Conservation (phyloP, 768 basidiomycete species). For the Hypholoma fasciculare region DNA sequence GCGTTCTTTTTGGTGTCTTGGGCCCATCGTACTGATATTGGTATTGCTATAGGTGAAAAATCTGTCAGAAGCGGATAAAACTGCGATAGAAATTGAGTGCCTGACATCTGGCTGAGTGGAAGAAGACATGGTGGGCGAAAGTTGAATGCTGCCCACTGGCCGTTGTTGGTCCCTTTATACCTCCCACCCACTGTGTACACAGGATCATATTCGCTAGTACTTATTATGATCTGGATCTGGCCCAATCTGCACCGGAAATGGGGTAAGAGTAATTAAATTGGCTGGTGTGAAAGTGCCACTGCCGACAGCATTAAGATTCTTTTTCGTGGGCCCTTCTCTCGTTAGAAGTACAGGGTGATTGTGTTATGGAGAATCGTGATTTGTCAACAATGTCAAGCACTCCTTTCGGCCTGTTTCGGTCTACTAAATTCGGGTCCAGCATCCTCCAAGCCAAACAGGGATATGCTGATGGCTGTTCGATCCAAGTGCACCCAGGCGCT, state of each 20-base stretch:
- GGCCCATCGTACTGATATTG: constrained; percentile 18
- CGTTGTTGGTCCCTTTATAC: constrained; percentile 9
- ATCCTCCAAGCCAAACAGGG: no score
- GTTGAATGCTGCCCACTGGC: background rate
- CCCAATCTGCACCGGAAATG: background rate
- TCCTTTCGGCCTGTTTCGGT: background rate
- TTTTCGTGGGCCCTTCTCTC: background rate
- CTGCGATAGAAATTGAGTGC: background rate
- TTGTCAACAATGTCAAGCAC: background rate
- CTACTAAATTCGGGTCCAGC: no score
- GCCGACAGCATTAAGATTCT: constrained; percentile 5
- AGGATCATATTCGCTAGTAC: constrained; percentile 3
- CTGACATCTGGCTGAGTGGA: constrained; percentile 11
- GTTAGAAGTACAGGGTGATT: background rate
- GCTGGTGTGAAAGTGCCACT: constrained; percentile 9
- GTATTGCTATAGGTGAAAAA: constrained; percentile 3
- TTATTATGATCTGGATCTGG: constrained; percentile 1
- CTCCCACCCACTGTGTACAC: background rate
- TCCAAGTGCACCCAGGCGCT: no score
- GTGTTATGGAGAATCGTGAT: background rate
- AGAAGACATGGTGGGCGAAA: constrained; percentile 9
- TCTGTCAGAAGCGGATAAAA: background rate
- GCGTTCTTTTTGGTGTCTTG: constrained; percentile 44
- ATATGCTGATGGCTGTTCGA: no score
- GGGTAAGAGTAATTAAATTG: constrained; percentile 7